phyloP scores from a whole-genome alignment of 139 green algal genomes.

The Chlamydomonas sp. region DNA sequence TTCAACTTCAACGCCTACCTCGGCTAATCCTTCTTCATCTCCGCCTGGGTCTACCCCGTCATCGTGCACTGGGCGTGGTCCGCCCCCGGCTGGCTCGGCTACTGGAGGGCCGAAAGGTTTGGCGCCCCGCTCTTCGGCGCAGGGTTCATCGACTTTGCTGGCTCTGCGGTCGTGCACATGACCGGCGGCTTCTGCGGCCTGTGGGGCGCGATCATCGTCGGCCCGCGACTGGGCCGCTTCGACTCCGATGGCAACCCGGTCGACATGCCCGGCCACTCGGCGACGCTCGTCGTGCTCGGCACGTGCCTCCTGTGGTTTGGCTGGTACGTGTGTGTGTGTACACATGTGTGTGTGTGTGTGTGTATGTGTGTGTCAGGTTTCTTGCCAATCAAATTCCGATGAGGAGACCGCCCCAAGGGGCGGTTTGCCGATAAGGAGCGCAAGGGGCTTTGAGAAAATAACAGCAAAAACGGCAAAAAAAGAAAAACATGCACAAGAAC shows the following conservation, averaged over 20 bases:
- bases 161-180: slow-evolving; percentile 68
- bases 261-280: slow-evolving; percentile 55
- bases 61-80: slow-evolving; percentile 63
- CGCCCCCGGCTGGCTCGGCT: slow-evolving; percentile 48
- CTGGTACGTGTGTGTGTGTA: slow-evolving; percentile 44
- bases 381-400: background rate
- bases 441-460: no score
- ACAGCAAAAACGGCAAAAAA: no score
- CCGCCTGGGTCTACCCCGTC: slow-evolving; percentile 63
- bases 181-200: slow-evolving; percentile 51
- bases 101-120: background rate
- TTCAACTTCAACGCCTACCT: slow-evolving; percentile 62
- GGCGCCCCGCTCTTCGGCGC: slow-evolving; percentile 31
- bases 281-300: slow-evolving; percentile 47
- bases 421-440: no score
- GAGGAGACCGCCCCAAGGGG: no score
- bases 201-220: slow-evolving; percentile 65
- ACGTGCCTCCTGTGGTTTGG: slow-evolving; percentile 86
- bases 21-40: slow-evolving; percentile 49
- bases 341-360: no score
- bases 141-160: slow-evolving; percentile 73
- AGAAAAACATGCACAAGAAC: no score
- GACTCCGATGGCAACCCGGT: slow-evolving; percentile 65
- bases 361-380: background rate
- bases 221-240: slow-evolving; percentile 88